phyloP scores from a whole-genome alignment of 352 stramenopile species.

The Pythium myriotylum region DNA sequence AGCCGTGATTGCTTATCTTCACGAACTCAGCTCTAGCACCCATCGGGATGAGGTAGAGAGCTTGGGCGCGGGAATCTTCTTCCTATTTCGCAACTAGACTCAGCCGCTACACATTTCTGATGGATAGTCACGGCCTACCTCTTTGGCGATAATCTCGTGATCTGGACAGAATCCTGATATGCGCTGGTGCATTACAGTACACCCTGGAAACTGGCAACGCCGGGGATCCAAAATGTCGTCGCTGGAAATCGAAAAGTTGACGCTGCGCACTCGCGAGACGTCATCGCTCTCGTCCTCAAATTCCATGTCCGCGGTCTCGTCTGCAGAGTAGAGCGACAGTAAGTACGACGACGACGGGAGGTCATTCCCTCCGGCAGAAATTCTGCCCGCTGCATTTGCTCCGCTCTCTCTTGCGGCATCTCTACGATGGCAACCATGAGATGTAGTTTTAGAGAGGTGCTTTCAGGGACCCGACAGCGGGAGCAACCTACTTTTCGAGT shows the following conservation, averaged over 20 bases:
- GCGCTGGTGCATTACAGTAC: conserved; percentile 63
- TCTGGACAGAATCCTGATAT: conserved; percentile 71
- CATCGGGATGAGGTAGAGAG: conserved; percentile 77
- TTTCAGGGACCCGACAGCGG: neutral
- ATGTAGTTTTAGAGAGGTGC: no score
- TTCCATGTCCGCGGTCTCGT: conserved; percentile 82
- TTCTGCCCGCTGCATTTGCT: conserved; percentile 1
- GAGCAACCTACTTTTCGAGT: conserved; percentile 54
- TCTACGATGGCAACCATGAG: conserved; percentile 11
- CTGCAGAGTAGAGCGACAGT: conserved; percentile 73
- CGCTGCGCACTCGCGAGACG: conserved; percentile 40
- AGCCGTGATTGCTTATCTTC: conserved; percentile 74
- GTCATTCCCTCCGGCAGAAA: conserved; percentile 3
- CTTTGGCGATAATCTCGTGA: conserved; percentile 80
- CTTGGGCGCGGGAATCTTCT: conserved; percentile 78
- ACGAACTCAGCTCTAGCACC: conserved; percentile 72
- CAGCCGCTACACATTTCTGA: neutral
- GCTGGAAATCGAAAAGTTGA: conserved; percentile 50
- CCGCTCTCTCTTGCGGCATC: conserved; percentile 12
- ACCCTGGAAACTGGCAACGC: conserved; percentile 56
- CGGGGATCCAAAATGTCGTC: conserved; percentile 51
- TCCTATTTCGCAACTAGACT: conserved; percentile 24
- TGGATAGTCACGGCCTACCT: no score
- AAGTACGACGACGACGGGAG: conserved; percentile 68
- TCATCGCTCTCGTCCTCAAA: conserved; percentile 58